phyloP scores from a whole-genome alignment of 73 alveolate species.

The Paramecium octaurelia region DNA sequence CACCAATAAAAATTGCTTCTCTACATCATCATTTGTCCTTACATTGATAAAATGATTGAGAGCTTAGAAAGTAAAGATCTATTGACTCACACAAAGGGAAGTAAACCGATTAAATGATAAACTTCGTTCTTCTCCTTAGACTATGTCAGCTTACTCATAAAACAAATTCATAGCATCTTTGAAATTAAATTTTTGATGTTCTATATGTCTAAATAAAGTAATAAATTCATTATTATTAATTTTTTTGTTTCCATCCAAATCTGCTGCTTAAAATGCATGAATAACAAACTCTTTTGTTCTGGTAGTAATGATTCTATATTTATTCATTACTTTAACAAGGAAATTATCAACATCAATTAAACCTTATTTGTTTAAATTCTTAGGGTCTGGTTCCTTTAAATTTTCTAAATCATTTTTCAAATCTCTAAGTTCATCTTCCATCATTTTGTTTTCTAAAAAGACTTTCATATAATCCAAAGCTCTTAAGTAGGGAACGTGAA shows the following conservation, averaged over 20 bases:
- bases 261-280: constrained; percentile 63
- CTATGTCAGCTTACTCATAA: constrained; percentile 58
- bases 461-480: constrained; percentile 64
- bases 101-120: constrained; percentile 56
- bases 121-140: constrained; percentile 34
- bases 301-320: constrained; percentile 55
- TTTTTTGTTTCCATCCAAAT: constrained; percentile 61
- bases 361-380: constrained; percentile 39
- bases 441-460: constrained; percentile 50
- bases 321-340: constrained; percentile 40
- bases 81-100: constrained; percentile 42
- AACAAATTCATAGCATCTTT: constrained; percentile 53
- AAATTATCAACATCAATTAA: constrained; percentile 54
- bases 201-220: constrained; percentile 56
- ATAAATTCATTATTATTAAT: constrained; percentile 55
- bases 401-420: constrained; percentile 49
- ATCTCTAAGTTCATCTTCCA: constrained; percentile 51
- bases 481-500: constrained; percentile 54
- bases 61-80: constrained; percentile 33
- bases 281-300: constrained; percentile 57
- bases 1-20: not conserved
- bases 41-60: constrained; percentile 37
- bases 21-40: constrained; percentile 23
- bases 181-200: constrained; percentile 33
- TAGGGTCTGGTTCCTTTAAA: constrained; percentile 54